Conservation (phyloP, 345 rosid species). For the Eucalyptus tenuipes region DNA sequence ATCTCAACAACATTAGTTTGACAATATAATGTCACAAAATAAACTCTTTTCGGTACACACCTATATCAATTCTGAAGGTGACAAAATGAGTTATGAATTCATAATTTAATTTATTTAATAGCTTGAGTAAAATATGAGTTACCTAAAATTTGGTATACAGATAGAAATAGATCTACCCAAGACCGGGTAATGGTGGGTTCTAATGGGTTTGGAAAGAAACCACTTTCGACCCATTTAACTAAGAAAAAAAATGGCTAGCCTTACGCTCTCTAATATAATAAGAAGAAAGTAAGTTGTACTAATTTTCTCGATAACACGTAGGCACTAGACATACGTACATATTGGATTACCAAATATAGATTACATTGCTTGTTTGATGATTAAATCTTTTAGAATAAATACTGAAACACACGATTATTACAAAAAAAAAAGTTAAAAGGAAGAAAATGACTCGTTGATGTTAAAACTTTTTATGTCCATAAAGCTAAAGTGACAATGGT, state of each 20-base stretch:
- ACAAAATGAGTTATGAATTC: background rate
- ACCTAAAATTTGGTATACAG: background rate
- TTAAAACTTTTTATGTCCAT: background rate
- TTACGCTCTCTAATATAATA: background rate
- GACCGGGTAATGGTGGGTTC: background rate
- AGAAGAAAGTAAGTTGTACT: background rate
- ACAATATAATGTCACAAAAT: background rate
- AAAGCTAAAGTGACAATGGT: background rate
- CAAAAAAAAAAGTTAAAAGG: background rate
- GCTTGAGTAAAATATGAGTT: background rate
- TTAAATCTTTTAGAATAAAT: background rate
- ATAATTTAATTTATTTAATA: background rate
- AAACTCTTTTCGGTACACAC: fast-evolving
- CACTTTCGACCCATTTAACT: background rate
- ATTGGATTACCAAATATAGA: background rate
- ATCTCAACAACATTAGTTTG: fast-evolving
- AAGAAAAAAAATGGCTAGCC: background rate
- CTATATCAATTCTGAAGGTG: fast-evolving
- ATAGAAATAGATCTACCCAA: background rate
- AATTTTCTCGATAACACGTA: background rate
- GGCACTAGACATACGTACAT: background rate
- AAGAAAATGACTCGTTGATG: background rate
- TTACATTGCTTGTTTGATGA: background rate
- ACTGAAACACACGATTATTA: background rate
- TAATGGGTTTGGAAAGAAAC: background rate